phyloP scores from a whole-genome alignment of 139 green algal species.

The Chlamydomonas sp. region DNA sequence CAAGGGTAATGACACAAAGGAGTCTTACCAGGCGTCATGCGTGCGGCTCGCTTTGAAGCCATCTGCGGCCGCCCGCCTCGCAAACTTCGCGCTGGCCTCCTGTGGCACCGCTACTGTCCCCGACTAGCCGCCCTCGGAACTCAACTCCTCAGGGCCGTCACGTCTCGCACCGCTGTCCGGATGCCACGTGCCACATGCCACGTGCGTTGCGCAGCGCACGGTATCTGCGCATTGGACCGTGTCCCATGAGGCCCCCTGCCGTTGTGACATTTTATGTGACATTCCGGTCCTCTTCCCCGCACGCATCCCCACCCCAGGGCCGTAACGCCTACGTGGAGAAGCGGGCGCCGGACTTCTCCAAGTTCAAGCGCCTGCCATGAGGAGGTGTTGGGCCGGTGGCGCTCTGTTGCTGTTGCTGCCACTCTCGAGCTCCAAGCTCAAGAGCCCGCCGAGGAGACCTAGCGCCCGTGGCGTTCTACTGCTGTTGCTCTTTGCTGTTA shows the following conservation, averaged over 20 bases:
- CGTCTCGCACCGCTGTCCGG: background rate
- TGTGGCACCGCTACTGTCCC: background rate
- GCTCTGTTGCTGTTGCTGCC: too few relatives aligned
- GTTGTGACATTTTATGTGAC: background rate
- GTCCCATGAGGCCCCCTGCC: background rate
- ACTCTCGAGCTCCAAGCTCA: too few relatives aligned
- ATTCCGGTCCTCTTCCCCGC: background rate
- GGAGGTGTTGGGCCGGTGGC: background rate
- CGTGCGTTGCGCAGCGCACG: background rate
- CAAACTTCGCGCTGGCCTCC: background rate
- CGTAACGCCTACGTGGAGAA: slow-evolving; percentile 88
- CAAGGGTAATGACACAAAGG: background rate
- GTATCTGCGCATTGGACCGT: background rate
- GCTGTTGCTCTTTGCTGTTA: too few relatives aligned
- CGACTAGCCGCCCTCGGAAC: background rate
- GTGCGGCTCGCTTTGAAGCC: too few relatives aligned
- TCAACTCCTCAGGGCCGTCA: background rate
- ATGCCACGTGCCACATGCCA: background rate
- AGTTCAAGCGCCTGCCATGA: slow-evolving; percentile 89
- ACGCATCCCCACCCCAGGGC: slow-evolving; percentile 59
- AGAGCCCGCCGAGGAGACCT: too few relatives aligned
- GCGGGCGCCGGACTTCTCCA: slow-evolving; percentile 89
- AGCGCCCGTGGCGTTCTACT: too few relatives aligned
- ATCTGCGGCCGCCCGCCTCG: background rate
- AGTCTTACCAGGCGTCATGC: background rate